phyloP scores from a whole-genome alignment of 192 early-diverging fungal species.

The Borealophlyctis nickersoniae region DNA sequence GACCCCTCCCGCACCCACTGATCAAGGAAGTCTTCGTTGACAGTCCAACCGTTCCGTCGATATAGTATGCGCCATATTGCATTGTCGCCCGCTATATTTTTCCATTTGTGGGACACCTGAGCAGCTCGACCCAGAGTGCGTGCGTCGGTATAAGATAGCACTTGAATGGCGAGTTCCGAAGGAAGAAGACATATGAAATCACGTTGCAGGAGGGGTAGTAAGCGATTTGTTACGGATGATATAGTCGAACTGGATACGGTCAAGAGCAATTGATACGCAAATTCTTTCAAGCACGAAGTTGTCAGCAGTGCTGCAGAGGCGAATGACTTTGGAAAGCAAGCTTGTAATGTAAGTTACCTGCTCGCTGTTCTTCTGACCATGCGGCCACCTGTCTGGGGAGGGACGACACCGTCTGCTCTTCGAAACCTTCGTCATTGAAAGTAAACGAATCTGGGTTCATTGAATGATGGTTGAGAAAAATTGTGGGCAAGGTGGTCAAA shows the following conservation, averaged over 20 bases:
- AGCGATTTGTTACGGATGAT: constrained; percentile 34
- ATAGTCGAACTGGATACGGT: constrained; percentile 49
- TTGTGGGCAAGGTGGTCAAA: no score
- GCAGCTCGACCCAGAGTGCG: constrained; percentile 60
- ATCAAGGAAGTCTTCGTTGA: constrained; percentile 38
- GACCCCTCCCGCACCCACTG: background rate
- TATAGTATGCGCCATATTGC: constrained; percentile 70
- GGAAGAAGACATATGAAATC: constrained; percentile 62
- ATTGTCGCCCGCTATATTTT: constrained; percentile 63
- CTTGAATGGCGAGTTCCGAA: constrained; percentile 66
- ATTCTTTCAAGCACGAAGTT: constrained; percentile 28
- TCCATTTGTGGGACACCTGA: constrained; percentile 67
- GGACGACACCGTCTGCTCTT: background rate
- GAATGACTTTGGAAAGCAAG: background rate
- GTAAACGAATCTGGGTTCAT: no score
- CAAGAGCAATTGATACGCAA: constrained; percentile 55
- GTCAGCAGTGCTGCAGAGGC: background rate
- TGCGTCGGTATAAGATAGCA: constrained; percentile 47
- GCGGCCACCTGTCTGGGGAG: background rate
- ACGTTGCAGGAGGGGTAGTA: constrained; percentile 52
- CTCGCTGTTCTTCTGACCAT: constrained; percentile 17
- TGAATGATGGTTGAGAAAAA: no score
- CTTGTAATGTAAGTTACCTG: constrained; percentile 1
- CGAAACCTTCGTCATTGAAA: constrained; percentile 14
- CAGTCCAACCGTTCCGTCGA: constrained; percentile 28